Percentiles rank a stretch among this genome's conserved stretches.
Evolutionary conservation across 768 basidiomycete species (phyloP).

Genomic region (Pisolithus microcarpus): DNA sequence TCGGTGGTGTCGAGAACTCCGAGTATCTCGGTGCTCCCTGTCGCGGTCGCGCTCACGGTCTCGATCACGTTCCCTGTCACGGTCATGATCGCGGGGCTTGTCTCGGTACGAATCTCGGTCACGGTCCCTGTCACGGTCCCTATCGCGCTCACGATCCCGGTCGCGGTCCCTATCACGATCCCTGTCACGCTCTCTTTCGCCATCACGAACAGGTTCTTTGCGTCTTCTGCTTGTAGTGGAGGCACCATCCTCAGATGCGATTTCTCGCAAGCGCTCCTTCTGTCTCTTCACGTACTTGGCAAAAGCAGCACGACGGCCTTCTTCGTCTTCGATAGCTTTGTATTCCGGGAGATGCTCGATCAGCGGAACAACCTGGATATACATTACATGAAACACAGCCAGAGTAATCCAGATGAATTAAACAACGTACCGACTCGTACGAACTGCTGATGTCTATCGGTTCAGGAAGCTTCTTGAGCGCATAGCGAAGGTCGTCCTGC

Average conservation of each 20-base stretch:
- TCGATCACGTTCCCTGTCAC: slow-evolving; percentile 27
- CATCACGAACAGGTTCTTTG: slow-evolving; percentile 59
- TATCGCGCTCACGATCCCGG: too few species aligned
- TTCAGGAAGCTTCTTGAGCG: slow-evolving; percentile 82
- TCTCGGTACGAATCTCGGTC: slow-evolving; percentile 20
- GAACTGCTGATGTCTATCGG: slow-evolving; percentile 66
- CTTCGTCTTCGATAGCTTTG: slow-evolving; percentile 84
- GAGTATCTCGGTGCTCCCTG: slow-evolving; percentile 28
- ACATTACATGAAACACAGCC: not conserved
- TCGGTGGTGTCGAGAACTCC: slow-evolving; percentile 27
- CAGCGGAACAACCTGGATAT: slow-evolving; percentile 54
- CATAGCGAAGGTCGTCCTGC: slow-evolving; percentile 95
- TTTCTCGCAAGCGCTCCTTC: slow-evolving; percentile 79
- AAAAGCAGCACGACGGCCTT: slow-evolving; percentile 73
- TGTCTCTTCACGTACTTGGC: slow-evolving; percentile 85
- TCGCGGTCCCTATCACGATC: slow-evolving; percentile 34
- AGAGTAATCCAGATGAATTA: not conserved
- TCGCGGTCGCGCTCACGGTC: slow-evolving; percentile 38
- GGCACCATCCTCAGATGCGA: slow-evolving; percentile 73
- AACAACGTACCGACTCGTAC: slow-evolving; percentile 68
- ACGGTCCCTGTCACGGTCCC: slow-evolving; percentile 22
- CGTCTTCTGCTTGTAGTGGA: slow-evolving; percentile 75
- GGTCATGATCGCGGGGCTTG: slow-evolving; percentile 5
- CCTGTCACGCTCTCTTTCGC: slow-evolving; percentile 42
- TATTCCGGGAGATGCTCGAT: slow-evolving; percentile 83